Conservation (phyloP, 352 stramenopile species). For the Sclerospora graminicola region DNA sequence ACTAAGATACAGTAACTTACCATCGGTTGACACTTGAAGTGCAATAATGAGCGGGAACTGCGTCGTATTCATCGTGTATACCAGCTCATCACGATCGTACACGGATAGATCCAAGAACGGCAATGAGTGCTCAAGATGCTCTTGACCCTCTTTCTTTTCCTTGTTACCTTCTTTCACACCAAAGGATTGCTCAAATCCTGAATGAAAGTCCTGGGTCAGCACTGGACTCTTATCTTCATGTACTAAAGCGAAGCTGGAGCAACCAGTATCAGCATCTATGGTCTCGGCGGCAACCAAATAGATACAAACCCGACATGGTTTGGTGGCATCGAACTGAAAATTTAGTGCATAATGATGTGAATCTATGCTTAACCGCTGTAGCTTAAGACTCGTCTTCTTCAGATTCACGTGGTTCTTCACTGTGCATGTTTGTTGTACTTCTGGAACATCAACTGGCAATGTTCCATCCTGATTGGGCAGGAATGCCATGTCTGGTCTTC, state of each 20-base stretch:
- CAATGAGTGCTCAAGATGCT: slow-evolving; percentile 5
- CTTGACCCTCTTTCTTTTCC: slow-evolving; percentile 3
- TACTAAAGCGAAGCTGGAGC: slow-evolving; percentile 45
- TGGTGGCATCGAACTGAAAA: slow-evolving; percentile 75
- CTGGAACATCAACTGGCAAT: slow-evolving; percentile 41
- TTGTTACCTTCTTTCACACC: slow-evolving; percentile 10
- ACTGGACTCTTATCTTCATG: slow-evolving; percentile 31
- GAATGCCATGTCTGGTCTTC: slow-evolving; percentile 75
- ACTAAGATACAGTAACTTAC: slow-evolving; percentile 12
- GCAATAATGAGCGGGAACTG: slow-evolving; percentile 63
- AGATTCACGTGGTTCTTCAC: slow-evolving; percentile 83
- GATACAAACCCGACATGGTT: slow-evolving; percentile 52
- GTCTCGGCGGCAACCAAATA: slow-evolving; percentile 57
- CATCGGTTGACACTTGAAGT: slow-evolving; percentile 41
- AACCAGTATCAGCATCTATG: slow-evolving; percentile 52
- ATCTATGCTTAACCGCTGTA: slow-evolving; percentile 21
- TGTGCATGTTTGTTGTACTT: slow-evolving; percentile 77
- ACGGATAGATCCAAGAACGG: slow-evolving; percentile 31
- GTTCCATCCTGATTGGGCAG: slow-evolving; percentile 58
- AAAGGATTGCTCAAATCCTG: slow-evolving; percentile 49
- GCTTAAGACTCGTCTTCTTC: slow-evolving; percentile 66
- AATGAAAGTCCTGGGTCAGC: slow-evolving; percentile 32
- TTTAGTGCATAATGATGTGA: slow-evolving; percentile 29
- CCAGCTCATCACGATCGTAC: slow-evolving; percentile 30
- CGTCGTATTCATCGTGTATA: slow-evolving; percentile 30